Conservation (phyloP, 1,284 basidiomycete species). For the Singerocomus rubriflavus region DNA sequence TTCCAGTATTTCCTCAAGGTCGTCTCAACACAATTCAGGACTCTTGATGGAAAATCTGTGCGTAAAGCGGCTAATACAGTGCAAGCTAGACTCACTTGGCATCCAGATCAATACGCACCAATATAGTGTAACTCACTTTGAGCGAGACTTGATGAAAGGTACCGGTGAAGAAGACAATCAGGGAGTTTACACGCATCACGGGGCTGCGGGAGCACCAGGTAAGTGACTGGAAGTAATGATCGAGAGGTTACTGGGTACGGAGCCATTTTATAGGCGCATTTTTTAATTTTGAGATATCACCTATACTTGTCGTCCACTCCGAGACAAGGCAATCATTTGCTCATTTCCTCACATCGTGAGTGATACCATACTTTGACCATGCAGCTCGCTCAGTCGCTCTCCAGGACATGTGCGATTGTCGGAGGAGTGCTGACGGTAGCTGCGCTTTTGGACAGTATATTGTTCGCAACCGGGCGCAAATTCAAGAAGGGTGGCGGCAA, state of each 20-base stretch:
- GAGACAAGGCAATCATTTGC: constrained; percentile 93
- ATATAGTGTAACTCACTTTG: constrained; percentile 95
- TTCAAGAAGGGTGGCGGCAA: constrained; percentile 56
- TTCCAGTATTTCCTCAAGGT: constrained; percentile 99
- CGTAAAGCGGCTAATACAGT: constrained; percentile 23
- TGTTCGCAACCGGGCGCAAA: constrained; percentile 73
- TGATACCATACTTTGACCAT: constrained; percentile 16
- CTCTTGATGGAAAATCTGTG: constrained; percentile 72
- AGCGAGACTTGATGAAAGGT: constrained; percentile 79
- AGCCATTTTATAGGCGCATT: constrained; percentile 58
- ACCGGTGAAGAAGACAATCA: constrained; percentile 58
- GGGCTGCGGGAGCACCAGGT: constrained; percentile 77
- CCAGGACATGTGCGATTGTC: constrained; percentile 93
- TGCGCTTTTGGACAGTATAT: constrained; percentile 83
- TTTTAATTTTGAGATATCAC: constrained; percentile 99
- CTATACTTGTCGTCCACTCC: constrained; percentile 88
- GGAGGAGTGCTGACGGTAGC: constrained; percentile 97
- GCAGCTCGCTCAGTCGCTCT: constrained; percentile 1
- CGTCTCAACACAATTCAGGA: constrained; percentile 88
- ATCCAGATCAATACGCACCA: constrained; percentile 76
- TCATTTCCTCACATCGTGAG: constrained; percentile 94
- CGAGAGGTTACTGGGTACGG: neutral
- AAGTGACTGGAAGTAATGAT: constrained; percentile 21
- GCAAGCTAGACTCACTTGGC: constrained; percentile 6
- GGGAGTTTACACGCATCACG: constrained; percentile 80